Percentiles rank a stretch among this genome's conserved stretches.
phyloP scores from a whole-genome alignment of 306 rosid species.

The Abrus precatorius region DNA sequence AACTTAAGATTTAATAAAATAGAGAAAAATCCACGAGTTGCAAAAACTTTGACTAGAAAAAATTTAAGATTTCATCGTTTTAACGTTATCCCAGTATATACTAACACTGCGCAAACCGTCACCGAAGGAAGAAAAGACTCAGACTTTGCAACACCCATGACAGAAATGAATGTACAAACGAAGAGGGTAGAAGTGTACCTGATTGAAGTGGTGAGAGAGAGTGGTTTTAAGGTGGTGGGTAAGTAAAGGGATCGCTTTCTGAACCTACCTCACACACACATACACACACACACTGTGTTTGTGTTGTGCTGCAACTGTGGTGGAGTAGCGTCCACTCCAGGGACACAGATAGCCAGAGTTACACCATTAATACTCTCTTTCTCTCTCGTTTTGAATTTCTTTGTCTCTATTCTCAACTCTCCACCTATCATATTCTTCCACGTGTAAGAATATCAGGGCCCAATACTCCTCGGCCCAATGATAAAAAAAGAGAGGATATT shows the following conservation, averaged over 20 bases:
- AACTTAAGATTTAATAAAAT: background rate
- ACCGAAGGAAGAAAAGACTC: slow-evolving; percentile 19
- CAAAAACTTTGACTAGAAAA: background rate
- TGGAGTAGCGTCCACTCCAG: slow-evolving; percentile 37
- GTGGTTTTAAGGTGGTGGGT: slow-evolving; percentile 1
- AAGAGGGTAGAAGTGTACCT: slow-evolving; percentile 31
- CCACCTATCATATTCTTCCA: slow-evolving; percentile 12
- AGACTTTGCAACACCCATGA: slow-evolving; percentile 1
- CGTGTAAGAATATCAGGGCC: slow-evolving; percentile 31
- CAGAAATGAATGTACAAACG: background rate
- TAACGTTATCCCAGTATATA: background rate
- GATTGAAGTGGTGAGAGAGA: slow-evolving; percentile 6
- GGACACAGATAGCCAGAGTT: background rate
- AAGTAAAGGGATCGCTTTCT: background rate
- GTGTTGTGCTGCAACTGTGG: background rate
- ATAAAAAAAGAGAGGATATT: too few relatives aligned
- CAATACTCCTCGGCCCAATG: background rate
- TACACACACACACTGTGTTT: background rate
- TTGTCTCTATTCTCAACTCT: background rate
- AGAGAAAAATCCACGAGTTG: background rate
- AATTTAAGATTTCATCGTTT: background rate
- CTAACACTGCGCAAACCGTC: background rate
- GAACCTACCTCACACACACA: background rate
- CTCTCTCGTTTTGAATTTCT: slow-evolving; percentile 39
- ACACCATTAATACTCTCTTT: slow-evolving; percentile 15